A percentile compares a stretch with the other conserved stretches of the same genome.
These are phyloP conservation scores for Alternaria ventricosa DNA, from an alignment of 2,329 filamentous ascomycete species.

Conservation along the genomic window DNA sequence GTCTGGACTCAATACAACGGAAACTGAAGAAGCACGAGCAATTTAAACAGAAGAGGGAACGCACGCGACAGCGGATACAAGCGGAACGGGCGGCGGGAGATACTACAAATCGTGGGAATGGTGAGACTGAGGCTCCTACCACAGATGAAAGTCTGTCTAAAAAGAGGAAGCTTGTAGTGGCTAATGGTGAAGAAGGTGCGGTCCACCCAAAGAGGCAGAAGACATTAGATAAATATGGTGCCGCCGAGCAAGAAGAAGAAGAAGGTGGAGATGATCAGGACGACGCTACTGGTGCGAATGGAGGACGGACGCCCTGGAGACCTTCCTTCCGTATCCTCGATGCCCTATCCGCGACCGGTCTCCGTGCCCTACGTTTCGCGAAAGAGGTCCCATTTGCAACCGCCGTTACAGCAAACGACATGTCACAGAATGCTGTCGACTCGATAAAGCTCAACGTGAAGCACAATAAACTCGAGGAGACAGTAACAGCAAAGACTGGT, in stretches of 20 bases:
- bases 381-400: slow-evolving; percentile 88
- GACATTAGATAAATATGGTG: slow-evolving; percentile 20
- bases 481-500: slow-evolving; percentile 75
- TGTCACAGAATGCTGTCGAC: slow-evolving; percentile 76
- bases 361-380: slow-evolving; percentile 89
- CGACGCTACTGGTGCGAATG: not conserved
- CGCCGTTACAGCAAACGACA: slow-evolving; percentile 85
- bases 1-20: slow-evolving; percentile 67
- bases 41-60: slow-evolving; percentile 39
- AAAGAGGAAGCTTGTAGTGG: slow-evolving; percentile 36
- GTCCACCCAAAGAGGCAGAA: slow-evolving; percentile 36
- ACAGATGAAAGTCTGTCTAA: slow-evolving; percentile 17
- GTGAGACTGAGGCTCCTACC: not conserved
- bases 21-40: slow-evolving; percentile 54
- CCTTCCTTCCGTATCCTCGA: slow-evolving; percentile 73
- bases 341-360: slow-evolving; percentile 89
- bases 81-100: slow-evolving; percentile 13
- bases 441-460: slow-evolving; percentile 84
- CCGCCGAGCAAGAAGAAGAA: slow-evolving; percentile 14
- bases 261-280: slow-evolving; percentile 1
- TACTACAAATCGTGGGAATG: not conserved
- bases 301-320: slow-evolving; percentile 26
- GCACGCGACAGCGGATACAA: slow-evolving; percentile 28
- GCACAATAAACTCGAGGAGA: slow-evolving; percentile 77
- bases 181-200: slow-evolving; percentile 16